Percentiles rank a stretch among this genome's conserved stretches.
Evolutionary conservation across 2,329 filamentous ascomycete species (phyloP).

Genomic region (Cercospora janseana): DNA sequence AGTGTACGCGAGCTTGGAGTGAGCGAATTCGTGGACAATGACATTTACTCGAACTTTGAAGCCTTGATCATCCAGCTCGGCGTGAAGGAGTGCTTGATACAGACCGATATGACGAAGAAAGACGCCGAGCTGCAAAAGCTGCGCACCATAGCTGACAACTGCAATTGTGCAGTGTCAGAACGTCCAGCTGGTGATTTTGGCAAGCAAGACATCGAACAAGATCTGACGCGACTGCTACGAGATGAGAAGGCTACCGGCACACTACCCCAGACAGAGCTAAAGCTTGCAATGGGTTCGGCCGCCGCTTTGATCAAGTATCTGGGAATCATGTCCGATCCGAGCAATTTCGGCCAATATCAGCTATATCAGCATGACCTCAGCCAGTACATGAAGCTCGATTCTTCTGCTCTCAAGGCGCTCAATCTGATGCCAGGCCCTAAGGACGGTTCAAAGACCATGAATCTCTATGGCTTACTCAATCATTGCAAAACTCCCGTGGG

Average conservation of each 20-base stretch:
- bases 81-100: conserved; percentile 89
- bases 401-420: conserved; percentile 85
- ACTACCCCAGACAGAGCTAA: conserved; percentile 86
- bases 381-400: conserved; percentile 98
- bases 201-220: conserved; percentile 91
- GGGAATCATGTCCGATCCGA: conserved; percentile 80
- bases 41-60: conserved; percentile 97
- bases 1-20: conserved; percentile 93
- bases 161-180: conserved; percentile 85
- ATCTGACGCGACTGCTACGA: conserved; percentile 80
- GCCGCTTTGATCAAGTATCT: conserved; percentile 94
- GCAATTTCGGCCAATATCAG: conserved; percentile 96
- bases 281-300: conserved; percentile 92
- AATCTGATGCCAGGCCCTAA: conserved; percentile 96
- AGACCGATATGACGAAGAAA: conserved; percentile 73
- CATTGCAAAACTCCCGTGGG: conserved; percentile 97
- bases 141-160: conserved; percentile 84
- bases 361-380: conserved; percentile 95
- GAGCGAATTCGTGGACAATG: conserved; percentile 98
- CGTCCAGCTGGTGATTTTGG: conserved; percentile 74
- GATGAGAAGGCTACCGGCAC: conserved; percentile 76
- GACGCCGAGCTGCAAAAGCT: conserved; percentile 87
- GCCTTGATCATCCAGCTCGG: conserved; percentile 93
- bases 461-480: conserved; percentile 86
- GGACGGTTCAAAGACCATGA: conserved; percentile 97